Conservation (phyloP, 2,329 filamentous ascomycete species). For the Cadophora gregata region DNA sequence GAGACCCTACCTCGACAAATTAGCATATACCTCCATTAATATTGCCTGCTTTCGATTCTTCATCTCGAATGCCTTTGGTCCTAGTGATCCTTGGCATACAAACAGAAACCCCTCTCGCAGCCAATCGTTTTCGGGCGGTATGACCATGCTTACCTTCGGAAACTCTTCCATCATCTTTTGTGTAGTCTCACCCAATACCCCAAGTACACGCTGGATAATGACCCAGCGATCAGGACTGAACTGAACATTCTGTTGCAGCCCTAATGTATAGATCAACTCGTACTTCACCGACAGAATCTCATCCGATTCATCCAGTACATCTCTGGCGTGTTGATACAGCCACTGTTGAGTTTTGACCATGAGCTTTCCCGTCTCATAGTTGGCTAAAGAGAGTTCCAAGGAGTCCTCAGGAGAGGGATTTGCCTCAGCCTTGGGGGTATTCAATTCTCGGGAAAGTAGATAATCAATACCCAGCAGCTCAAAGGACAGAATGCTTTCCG, state of each 20-base stretch:
- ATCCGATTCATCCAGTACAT: conserved; percentile 70
- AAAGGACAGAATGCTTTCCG: conserved; percentile 69
- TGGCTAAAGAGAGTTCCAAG: not conserved
- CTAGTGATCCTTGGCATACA: not conserved
- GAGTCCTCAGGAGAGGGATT: not conserved
- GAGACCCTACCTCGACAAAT: conserved; percentile 43
- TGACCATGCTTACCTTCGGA: conserved; percentile 34
- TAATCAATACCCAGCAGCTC: conserved; percentile 65
- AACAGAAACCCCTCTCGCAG: not conserved
- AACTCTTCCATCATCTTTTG: conserved; percentile 41
- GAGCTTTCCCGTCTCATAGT: conserved; percentile 40
- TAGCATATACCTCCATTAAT: too few species aligned
- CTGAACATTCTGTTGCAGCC: conserved; percentile 56
- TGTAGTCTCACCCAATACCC: conserved; percentile 47
- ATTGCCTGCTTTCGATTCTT: too few species aligned
- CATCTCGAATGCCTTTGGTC: too few species aligned
- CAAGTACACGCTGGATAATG: conserved; percentile 59
- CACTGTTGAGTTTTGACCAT: conserved; percentile 52
- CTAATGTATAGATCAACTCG: conserved; percentile 69
- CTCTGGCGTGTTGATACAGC: conserved; percentile 53
- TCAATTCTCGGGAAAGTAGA: conserved; percentile 43
- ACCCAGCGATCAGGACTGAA: conserved; percentile 61
- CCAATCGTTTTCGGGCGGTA: not conserved
- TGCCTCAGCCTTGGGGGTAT: not conserved
- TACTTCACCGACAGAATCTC: conserved; percentile 66